Conservation (phyloP, 23 red algal species). For the Gracilariopsis chorda region DNA sequence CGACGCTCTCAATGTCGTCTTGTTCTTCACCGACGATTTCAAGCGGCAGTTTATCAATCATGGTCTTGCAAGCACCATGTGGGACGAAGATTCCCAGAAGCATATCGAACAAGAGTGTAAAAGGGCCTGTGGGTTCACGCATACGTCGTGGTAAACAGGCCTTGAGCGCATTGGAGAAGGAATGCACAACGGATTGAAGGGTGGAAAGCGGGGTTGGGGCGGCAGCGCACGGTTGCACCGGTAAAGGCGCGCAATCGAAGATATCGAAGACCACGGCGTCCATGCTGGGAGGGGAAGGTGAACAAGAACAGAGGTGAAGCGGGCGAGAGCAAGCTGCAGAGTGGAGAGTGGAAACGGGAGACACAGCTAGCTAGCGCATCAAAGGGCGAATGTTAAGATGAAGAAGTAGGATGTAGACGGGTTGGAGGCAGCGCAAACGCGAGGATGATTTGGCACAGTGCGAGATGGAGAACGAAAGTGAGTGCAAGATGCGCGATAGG, state of each 20-base stretch:
- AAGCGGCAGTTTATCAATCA: constrained; percentile 48
- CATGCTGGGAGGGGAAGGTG: not conserved
- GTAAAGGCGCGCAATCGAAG: constrained; percentile 7
- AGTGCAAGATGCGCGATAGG: too few relatives aligned
- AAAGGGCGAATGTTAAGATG: not conserved
- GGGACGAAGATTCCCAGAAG: constrained; percentile 44
- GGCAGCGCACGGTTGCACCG: not conserved
- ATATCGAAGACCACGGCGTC: constrained; percentile 19
- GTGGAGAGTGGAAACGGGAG: not conserved
- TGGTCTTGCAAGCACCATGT: constrained; percentile 44
- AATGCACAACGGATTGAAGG: not conserved
- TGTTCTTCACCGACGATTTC: constrained; percentile 6
- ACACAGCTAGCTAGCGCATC: too few relatives aligned
- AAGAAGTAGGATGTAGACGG: not conserved
- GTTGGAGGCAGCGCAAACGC: not conserved
- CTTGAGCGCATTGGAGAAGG: constrained; percentile 10
- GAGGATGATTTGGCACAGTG: not conserved
- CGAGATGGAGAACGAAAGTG: not conserved
- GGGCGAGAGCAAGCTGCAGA: not conserved
- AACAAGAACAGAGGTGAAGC: not conserved
- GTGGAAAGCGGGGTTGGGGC: not conserved
- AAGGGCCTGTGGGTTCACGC: constrained; percentile 50
- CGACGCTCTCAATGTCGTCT: not conserved
- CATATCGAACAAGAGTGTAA: constrained; percentile 45
- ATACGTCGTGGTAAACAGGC: constrained; percentile 30